Percentiles rank a stretch among this genome's conserved stretches.
These are phyloP conservation scores for Geoglossum glabrum DNA, from an alignment of 495 filamentous ascomycete genomes.

Conservation along the genomic window DNA sequence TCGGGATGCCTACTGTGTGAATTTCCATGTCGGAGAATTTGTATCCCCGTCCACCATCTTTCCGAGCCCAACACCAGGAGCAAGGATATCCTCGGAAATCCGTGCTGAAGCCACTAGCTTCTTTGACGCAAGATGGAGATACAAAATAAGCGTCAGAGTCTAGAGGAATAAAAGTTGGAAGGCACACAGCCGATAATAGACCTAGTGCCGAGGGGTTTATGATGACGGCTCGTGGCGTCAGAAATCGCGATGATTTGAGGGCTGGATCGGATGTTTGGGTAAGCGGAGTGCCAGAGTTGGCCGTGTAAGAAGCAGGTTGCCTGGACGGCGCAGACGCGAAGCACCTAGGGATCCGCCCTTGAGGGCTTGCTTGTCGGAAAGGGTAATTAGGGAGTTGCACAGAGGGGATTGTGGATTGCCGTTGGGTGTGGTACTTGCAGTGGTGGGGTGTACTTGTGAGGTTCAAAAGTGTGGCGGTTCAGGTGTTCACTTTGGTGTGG, in stretches of 20 bases:
- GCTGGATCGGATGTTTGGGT: neutral
- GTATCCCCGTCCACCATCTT: constrained; percentile 94
- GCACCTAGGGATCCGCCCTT: neutral
- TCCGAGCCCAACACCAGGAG: constrained; percentile 7
- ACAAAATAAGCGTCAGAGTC: neutral
- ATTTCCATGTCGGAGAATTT: constrained; percentile 94
- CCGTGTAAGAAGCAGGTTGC: neutral
- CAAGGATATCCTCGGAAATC: constrained; percentile 1
- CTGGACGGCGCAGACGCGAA: neutral
- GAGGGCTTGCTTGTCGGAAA: neutral
- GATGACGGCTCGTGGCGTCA: neutral
- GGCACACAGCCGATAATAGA: neutral
- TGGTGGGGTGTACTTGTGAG: constrained; percentile 2
- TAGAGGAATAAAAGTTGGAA: neutral
- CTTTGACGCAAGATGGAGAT: neutral
- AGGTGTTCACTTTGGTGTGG: neutral
- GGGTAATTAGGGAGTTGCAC: neutral
- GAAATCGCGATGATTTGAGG: neutral
- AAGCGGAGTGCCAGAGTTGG: neutral
- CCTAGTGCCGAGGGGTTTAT: neutral
- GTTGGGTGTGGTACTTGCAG: neutral
- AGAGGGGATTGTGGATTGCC: too few species aligned
- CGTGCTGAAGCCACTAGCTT: neutral
- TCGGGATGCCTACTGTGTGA: constrained; percentile 79
- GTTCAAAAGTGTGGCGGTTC: neutral